These are phyloP conservation scores for Colletotrichum scovillei DNA, from an alignment of 2,329 filamentous ascomycete species.

Conservation along the genomic window DNA sequence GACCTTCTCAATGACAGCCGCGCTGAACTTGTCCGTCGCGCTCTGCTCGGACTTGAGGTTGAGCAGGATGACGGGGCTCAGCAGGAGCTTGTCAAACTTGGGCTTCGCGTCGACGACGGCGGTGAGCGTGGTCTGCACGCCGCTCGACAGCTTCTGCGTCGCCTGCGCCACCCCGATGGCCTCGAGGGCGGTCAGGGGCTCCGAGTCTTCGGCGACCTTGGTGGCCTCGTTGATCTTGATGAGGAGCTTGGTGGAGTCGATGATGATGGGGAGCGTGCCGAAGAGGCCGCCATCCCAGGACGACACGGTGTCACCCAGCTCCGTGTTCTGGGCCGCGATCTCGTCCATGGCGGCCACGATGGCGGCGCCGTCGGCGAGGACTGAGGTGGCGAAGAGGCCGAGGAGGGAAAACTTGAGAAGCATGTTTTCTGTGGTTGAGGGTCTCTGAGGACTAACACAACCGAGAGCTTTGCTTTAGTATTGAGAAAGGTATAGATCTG, in stretches of 20 bases:
- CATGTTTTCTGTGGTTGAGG: constrained; percentile 1
- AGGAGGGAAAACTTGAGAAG: constrained; percentile 31
- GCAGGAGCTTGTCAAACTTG: constrained; percentile 55
- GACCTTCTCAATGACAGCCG: constrained; percentile 52
- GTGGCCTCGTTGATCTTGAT: constrained; percentile 52
- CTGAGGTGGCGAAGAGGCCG: constrained; percentile 32
- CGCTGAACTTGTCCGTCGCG: constrained; percentile 51
- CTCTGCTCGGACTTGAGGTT: constrained; percentile 53
- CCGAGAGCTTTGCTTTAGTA: not conserved
- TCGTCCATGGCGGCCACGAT: constrained; percentile 49
- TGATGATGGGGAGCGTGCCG: constrained; percentile 53
- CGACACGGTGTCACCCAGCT: constrained; percentile 48
- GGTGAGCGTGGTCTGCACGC: constrained; percentile 52
- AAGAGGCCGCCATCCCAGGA: constrained; percentile 52
- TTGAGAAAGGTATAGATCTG: not conserved
- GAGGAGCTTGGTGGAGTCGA: constrained; percentile 52
- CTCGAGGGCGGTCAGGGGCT: constrained; percentile 50
- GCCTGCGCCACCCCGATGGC: constrained; percentile 51
- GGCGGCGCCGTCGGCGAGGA: constrained; percentile 46
- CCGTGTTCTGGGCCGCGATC: constrained; percentile 47
- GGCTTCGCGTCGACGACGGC: constrained; percentile 52
- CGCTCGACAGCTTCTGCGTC: constrained; percentile 47
- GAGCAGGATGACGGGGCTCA: constrained; percentile 55
- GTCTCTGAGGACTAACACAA: not conserved
- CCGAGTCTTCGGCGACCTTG: constrained; percentile 48